Evolutionary conservation across 176 grass and related monocot species (phyloP).

Genomic region (Oryza coarctata): DNA sequence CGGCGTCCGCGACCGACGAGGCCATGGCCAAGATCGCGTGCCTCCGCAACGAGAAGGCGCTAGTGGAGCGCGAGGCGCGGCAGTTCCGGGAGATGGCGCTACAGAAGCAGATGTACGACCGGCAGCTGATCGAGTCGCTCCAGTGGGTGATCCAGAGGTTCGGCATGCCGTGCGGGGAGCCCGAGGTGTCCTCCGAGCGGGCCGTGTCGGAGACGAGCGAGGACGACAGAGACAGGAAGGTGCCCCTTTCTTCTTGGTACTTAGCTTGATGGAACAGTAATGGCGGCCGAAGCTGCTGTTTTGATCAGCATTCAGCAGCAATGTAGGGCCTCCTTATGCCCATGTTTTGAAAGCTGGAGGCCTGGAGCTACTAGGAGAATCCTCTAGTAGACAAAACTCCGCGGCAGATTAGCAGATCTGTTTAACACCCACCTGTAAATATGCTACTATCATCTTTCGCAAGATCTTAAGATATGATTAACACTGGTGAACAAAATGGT

Average conservation of each 20-base stretch:
- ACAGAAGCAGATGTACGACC: conserved; percentile 72
- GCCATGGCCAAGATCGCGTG: conserved; percentile 80
- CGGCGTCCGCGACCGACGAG: conserved; percentile 61
- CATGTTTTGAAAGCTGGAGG: not conserved
- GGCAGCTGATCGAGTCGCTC: conserved; percentile 63
- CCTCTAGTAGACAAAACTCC: conserved; percentile 9
- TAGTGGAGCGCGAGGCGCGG: conserved; percentile 68
- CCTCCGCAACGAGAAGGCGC: conserved; percentile 65
- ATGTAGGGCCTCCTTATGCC: not conserved
- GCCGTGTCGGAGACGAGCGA: conserved; percentile 38
- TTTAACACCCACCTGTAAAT: conserved; percentile 37
- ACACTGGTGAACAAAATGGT: not conserved
- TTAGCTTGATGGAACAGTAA: conserved; percentile 13
- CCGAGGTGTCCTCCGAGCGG: conserved; percentile 1
- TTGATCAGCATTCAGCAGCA: conserved; percentile 15
- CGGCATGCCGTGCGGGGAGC: conserved; percentile 33
- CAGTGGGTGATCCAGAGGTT: conserved; percentile 48
- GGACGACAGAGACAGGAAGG: conserved; percentile 39
- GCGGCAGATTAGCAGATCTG: not conserved
- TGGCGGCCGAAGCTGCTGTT: not conserved
- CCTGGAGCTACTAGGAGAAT: not conserved
- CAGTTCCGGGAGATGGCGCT: conserved; percentile 49
- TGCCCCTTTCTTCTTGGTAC: not conserved
- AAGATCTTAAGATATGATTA: conserved; percentile 18
- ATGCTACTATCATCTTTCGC: conserved; percentile 26